Evolutionary conservation across 768 basidiomycete genomes (phyloP).

Genomic region (Suillus cothurnatus): DNA sequence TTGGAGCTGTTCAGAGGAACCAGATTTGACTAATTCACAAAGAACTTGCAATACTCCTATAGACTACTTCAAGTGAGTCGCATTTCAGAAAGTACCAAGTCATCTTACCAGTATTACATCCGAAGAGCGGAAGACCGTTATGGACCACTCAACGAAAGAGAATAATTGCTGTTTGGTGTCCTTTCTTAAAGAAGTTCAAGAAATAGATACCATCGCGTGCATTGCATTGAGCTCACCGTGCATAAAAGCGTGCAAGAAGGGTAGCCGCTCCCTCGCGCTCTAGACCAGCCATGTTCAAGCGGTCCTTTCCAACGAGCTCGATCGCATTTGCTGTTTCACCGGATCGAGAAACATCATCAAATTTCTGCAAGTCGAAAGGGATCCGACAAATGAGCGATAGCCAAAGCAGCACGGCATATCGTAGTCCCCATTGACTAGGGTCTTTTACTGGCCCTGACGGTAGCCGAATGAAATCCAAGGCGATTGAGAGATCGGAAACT

Average conservation of each 20-base stretch:
- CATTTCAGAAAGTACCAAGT: background rate
- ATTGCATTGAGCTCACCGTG: constrained; percentile 52
- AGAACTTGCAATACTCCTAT: constrained; percentile 71
- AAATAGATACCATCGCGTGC: background rate
- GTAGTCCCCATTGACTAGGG: constrained; percentile 69
- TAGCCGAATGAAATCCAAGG: constrained; percentile 62
- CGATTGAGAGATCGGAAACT: constrained; percentile 77
- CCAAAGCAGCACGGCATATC: constrained; percentile 88
- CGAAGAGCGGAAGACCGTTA: constrained; percentile 36
- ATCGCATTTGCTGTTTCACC: constrained; percentile 59
- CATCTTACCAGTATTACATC: constrained; percentile 54
- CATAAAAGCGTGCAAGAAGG: constrained; percentile 80
- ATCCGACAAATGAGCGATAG: constrained; percentile 92
- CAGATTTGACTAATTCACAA: constrained; percentile 70
- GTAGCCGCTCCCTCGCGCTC: constrained; percentile 85
- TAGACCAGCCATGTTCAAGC: constrained; percentile 70
- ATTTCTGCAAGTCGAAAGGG: constrained; percentile 88
- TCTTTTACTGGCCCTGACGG: constrained; percentile 45
- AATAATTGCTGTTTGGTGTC: constrained; percentile 54
- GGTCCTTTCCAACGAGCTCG: constrained; percentile 57
- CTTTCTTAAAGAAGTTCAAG: constrained; percentile 43
- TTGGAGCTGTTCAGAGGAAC: constrained; percentile 54
- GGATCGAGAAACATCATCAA: constrained; percentile 61
- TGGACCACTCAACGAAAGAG: constrained; percentile 54
- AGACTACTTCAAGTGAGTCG: constrained; percentile 42